Base-by-base conservation (phyloP, 495 filamentous ascomycete species). In the Podospora appendiculata region DNA sequence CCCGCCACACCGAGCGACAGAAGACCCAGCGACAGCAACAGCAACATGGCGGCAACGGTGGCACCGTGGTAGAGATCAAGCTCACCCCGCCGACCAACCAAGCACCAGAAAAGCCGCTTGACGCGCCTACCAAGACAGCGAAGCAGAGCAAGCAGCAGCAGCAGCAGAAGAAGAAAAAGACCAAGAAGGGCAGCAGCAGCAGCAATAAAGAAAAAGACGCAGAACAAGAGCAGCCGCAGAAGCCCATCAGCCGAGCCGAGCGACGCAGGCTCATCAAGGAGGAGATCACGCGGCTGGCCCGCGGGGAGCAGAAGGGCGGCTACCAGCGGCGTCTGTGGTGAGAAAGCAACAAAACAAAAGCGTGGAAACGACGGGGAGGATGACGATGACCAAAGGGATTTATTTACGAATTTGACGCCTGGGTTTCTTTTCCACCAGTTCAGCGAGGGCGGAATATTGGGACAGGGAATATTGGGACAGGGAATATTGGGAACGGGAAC, bases 191-290 rank as follows among this genome's bases (percentile, higher is more conserved):
- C 17, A 40, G 48, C 17, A 34, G 51, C 7, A 38, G n/a, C n/a
- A n/a, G n/a, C n/a, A 45, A 52, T 47, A 50, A 54, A 10, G 11
- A 50, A 53, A 35, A 45, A 45, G 33, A 60, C 54, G 18, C 41
- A 3, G 18, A 42, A 54, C 43, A 34, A 51, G 53, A 54, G 59
- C 50, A 57, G 50, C 53, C 25, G 17, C 56, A 59, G 36, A 66
- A 60, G 50, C 57, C 44, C 39, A 65, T 80, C 10, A 78, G 71
- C 51, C 58, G 67, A 50, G 74, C 71, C 1, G 74, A 76, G 57
- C 70, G 77, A 53, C 67, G 77, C 50, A 63, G 60, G 50, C 61
- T 63, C 13, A 80, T 80, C 47, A 76, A 74, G 55, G 75, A 77
- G 35, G 72, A 80, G 54, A 74, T 80, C 11, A 56, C 68, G 53